Conservation (phyloP, 208 protist genomes). For the Angomonas ambiguus region DNA sequence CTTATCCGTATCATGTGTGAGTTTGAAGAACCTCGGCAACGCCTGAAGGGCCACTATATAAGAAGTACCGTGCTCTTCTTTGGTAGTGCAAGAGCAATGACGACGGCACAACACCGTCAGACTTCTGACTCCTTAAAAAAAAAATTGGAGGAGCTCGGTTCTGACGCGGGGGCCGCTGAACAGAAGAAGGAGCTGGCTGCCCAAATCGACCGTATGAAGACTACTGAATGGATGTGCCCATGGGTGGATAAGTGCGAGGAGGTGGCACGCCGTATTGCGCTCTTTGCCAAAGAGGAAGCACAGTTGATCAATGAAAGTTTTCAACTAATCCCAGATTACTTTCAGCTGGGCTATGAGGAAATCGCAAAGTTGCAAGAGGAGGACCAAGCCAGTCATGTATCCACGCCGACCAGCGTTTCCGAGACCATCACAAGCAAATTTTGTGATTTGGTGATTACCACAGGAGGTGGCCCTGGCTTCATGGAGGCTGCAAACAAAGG, state of each 20-base stretch:
- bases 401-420: neutral
- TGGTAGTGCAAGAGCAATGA: constrained; percentile 88
- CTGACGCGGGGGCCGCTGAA: constrained; percentile 17
- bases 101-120: constrained; percentile 52
- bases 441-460: constrained; percentile 77
- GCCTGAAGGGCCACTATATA: constrained; percentile 65
- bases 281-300: constrained; percentile 46
- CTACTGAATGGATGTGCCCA: constrained; percentile 88
- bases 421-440: neutral
- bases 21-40: constrained; percentile 84
- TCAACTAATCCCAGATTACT: constrained; percentile 73
- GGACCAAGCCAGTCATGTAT: constrained; percentile 19
- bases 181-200: constrained; percentile 9
- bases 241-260: constrained; percentile 76
- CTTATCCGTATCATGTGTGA: constrained; percentile 90
- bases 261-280: constrained; percentile 56
- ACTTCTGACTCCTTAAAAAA: constrained; percentile 27
- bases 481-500: constrained; percentile 93
- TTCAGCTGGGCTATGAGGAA: constrained; percentile 32
- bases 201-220: constrained; percentile 33
- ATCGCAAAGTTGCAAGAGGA: constrained; percentile 15
- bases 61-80: constrained; percentile 90
- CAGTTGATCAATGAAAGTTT: constrained; percentile 55
- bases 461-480: constrained; percentile 89
- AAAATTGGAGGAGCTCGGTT: neutral